Evolutionary conservation across 2,329 filamentous ascomycete genomes (phyloP), one percentile per base, ranked within the genome.

Genomic region (Claviceps humidiphila): DNA sequence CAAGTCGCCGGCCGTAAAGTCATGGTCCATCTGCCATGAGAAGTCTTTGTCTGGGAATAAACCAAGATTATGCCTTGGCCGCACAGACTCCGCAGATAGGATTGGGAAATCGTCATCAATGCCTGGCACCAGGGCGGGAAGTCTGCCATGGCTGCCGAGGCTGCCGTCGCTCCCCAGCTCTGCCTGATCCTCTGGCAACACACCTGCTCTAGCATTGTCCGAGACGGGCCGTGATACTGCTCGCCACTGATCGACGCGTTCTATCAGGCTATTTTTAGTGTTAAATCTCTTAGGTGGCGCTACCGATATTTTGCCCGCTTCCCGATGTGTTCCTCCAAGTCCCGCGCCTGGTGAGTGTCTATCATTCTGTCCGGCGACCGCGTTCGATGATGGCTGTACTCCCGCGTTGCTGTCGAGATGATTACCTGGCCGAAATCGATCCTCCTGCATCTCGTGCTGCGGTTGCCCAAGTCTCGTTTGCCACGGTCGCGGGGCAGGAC

Each of bases 1-100:
- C 41, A 80, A 54, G 53, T 80, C 77, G 43, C 72, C 70, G 11
- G 72, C 77, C 0, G 78, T 80, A 56, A 81, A 80, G 51, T 81
- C 78, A 5, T 73, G 71, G 38, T 81, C 77, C 6, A 78, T 63
- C 52, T 80, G 67, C 77, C 77, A 81, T 7, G 71, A 73, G 53
- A 73, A 76, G 57, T 71, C 75, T 61, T 75, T 78, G 50, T 74
- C 71, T 0, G 76, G 76, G 0, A 74, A 75, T 5, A 57, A 51
- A 48, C 55, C 46, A 13, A 24, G 6, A 16, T 41, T 24, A 5
- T 24, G 38, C n/a, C 47, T 47, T 47, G 43, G 22, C 24, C 37
- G 20, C 17, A 51, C 51, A 3, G 48, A 49, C 44, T 71, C 70
- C 39, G 67, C 56, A 4, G 68, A 69, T 2, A 63, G 63, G 1